Base-by-base conservation (phyloP, 768 basidiomycete species). In the Ramaria rubella region DNA sequence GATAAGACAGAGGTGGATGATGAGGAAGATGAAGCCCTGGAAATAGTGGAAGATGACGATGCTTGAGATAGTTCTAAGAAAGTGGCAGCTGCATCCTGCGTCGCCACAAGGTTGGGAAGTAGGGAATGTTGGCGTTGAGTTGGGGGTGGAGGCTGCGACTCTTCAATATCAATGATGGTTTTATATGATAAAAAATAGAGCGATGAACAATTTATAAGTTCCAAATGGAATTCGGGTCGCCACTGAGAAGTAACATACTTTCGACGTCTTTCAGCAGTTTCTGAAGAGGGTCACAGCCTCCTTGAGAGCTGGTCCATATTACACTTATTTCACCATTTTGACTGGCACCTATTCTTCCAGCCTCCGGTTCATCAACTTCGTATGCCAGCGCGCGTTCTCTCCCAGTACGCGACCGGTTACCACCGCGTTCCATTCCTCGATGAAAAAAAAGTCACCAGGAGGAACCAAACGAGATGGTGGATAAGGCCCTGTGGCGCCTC, bases 291-390 rank as follows among this genome's bases (percentile, higher is more conserved):
- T 29, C 55, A 30, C 55, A 56, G 11, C 55, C 55, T 19, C 44
- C 46, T 36, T 56, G 55, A 27, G 55, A 56, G 33, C 55, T 56
- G n/a, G 55, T 14, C 55, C 55, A 56, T 27, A 56, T 45, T 30
- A 56, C 43, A 46, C 40, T 51, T 24, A 51, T 51, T 36, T 23
- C 33, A 15, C 30, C 2, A 36, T 19, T 51, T 17, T 31, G 23
- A 7, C 46, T 42, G 24, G 23, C n/a, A 30, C 27, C 46, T 14
- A 26, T 11, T 15, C 24, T 30, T 26, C 34, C 29, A 51, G 2
- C 29, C n/a, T 4, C 49, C 11, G 8, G n/a, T 15, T 50, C 30
- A 9, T 50, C 44, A 12, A 24, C 23, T 33, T 50, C 21, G 7
- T n/a, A 14, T 14, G 9, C 21, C 34, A n/a, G 31, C 12, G 29